phyloP scores from a whole-genome alignment of 257 asterid genomes.

The Coffea eugenioides region DNA sequence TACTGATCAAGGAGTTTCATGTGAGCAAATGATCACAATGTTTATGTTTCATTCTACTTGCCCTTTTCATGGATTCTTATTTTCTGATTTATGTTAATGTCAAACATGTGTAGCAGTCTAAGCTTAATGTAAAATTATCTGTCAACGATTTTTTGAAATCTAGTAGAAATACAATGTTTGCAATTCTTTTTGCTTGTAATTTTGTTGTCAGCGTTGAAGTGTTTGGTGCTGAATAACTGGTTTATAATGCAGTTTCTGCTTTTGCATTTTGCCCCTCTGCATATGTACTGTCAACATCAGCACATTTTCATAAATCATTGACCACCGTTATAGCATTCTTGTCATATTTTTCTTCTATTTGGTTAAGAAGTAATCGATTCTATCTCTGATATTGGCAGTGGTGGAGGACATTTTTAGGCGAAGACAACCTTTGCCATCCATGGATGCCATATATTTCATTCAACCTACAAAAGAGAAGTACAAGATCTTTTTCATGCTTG shows the following conservation, averaged over 20 bases:
- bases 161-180: neutral
- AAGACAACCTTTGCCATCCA: slow-evolving; percentile 93
- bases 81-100: neutral
- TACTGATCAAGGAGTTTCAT: slow-evolving; percentile 91
- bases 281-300: neutral
- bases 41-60: neutral
- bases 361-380: neutral
- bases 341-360: neutral
- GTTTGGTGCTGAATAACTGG: neutral
- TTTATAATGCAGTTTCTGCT: neutral
- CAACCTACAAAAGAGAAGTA: slow-evolving; percentile 97
- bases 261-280: neutral
- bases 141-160: neutral
- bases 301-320: neutral
- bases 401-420: slow-evolving; percentile 97
- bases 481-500: slow-evolving; percentile 22
- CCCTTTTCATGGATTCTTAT: neutral
- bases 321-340: neutral
- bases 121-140: slow-evolving; percentile 2
- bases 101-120: neutral
- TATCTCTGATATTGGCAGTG: slow-evolving; percentile 49
- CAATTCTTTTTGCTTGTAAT: neutral
- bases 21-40: slow-evolving; percentile 44
- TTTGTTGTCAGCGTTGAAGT: no score
- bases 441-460: slow-evolving; percentile 92